Base-by-base conservation (phyloP, 768 basidiomycete genomes). In the Calocera viscosa region DNA sequence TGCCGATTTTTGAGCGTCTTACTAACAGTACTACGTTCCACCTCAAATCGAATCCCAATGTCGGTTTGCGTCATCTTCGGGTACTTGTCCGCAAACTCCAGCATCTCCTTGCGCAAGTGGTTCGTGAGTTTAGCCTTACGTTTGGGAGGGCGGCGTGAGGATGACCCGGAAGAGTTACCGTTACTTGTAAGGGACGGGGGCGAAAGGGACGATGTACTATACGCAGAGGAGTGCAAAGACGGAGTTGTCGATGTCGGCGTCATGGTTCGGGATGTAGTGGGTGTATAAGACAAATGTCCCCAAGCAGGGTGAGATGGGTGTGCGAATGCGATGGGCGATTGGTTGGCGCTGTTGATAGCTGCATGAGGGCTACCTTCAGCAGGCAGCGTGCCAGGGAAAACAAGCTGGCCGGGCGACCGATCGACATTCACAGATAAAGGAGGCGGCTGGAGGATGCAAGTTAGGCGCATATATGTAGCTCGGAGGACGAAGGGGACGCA, bases 1-100 rank as follows among this genome's bases (percentile, higher is more conserved):
- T 30, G 32, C 7, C 41, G 53, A n/a, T 38, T 67, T 34, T 93
- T 93, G 70, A 94, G 81, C 69, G 92, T 93, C 78, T 94, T 94
- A 77, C 88, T 90, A 75, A 94, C 87, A n/a, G 92, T 94, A 77
- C 90, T 93, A 65, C 92, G 85, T 73, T 94, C 92, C 68, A 93
- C 88, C 64, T 84, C 83, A 74, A 87, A 94, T 34, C 78, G 77
- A 12, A 79, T 78, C 2, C 88, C 92, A 71, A 94, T 91, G 73
- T 91, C 89, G 72, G 93, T 90, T 75, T 94, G 92, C 67, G 88
- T 83, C 22, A 83, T 80, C 65, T 83, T 82, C 0, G 87, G 88
- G 72, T 90, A 78, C 2, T 84, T 77, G 65, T 80, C 76, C 68
- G 86, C 83, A 74, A 84, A 87, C 14, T 80, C 66, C 71, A 91